Base-by-base conservation (phyloP, 2,329 filamentous ascomycete genomes). In the Pseudocercospora fuligena region DNA sequence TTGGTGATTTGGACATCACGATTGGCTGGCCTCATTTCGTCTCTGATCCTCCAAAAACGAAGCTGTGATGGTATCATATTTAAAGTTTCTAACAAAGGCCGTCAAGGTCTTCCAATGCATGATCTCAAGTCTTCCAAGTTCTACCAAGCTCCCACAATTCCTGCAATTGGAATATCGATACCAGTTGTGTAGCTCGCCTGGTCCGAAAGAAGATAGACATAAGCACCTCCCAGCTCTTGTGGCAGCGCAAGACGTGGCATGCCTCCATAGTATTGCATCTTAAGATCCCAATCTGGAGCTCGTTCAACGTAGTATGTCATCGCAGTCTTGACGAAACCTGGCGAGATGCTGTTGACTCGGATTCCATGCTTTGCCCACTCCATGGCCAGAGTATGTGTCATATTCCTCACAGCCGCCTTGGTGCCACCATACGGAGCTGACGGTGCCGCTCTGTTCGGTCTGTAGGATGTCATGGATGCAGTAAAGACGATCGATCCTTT, bases 231-330 rank as follows among this genome's bases (percentile, higher is more conserved):
- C 8, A 85, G 73, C 73, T 86, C 84, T 72, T 84, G 81, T 4
- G 84, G 82, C 69, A 85, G 79, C 0, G 83, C 84, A 60, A 87
- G 69, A 19, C 84, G 76, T 3, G 83, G 82, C 77, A 87, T 84
- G 0, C 83, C 84, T 8, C 84, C 83, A 70, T 86, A 86, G 71
- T 86, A 86, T 73, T 84, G 81, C 70, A 86, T 78, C 76, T 86
- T 84, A 66, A 82, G 74, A 57, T 84, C 81, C 82, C 83, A 86
- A 66, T 86, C 84, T 0, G 80, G 78, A 59, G 82, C 80, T 59
- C 79, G 78, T 21, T 83, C 82, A 3, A 85, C 80, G 73, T 80
- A 85, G 71, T 84, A 83, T 1, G 81, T 83, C 82, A 83, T 83
- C 2, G 77, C 78, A 6, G 75, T 77, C 63, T 68, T 71, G n/a